Conservation (phyloP, 2,329 filamentous ascomycete species). For the Calonectria henricotiae region DNA sequence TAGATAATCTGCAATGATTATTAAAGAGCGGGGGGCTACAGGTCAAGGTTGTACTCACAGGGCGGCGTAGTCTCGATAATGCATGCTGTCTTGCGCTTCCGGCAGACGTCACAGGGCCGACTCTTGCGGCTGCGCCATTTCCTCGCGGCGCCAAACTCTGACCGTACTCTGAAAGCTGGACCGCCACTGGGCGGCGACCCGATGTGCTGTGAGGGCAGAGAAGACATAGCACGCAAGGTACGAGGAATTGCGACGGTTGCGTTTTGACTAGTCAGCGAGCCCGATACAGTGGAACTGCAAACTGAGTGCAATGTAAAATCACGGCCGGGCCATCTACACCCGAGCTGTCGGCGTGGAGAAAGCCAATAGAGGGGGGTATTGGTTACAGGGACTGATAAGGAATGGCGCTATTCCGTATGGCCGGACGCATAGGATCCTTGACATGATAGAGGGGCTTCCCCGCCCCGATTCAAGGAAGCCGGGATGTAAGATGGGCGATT, state of each 20-base stretch:
- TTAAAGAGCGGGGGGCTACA: neutral
- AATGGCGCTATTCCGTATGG: slow-evolving; percentile 13
- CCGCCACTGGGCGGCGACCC: slow-evolving; percentile 6
- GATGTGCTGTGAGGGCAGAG: neutral
- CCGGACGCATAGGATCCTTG: neutral
- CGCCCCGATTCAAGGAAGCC: neutral
- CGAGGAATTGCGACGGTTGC: too few relatives aligned
- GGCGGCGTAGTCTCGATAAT: slow-evolving; percentile 57
- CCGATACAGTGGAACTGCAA: slow-evolving; percentile 6
- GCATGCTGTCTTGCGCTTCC: slow-evolving; percentile 58
- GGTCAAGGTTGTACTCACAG: slow-evolving; percentile 52
- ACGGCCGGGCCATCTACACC: slow-evolving; percentile 13
- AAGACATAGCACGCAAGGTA: neutral
- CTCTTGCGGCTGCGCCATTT: slow-evolving; percentile 57
- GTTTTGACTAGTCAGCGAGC: neutral
- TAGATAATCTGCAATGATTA: neutral
- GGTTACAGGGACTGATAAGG: slow-evolving; percentile 9
- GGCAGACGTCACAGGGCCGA: slow-evolving; percentile 58
- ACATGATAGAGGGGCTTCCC: slow-evolving; percentile 13
- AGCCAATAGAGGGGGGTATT: neutral
- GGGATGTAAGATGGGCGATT: neutral
- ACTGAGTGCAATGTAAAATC: neutral
- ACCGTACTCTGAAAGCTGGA: slow-evolving; percentile 42
- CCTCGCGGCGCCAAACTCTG: slow-evolving; percentile 50
- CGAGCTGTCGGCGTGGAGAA: slow-evolving; percentile 12